Evolutionary conservation across 2,329 filamentous ascomycete species (phyloP), one percentile per base, ranked within the genome.

Genomic region (Beauveria sp.): DNA sequence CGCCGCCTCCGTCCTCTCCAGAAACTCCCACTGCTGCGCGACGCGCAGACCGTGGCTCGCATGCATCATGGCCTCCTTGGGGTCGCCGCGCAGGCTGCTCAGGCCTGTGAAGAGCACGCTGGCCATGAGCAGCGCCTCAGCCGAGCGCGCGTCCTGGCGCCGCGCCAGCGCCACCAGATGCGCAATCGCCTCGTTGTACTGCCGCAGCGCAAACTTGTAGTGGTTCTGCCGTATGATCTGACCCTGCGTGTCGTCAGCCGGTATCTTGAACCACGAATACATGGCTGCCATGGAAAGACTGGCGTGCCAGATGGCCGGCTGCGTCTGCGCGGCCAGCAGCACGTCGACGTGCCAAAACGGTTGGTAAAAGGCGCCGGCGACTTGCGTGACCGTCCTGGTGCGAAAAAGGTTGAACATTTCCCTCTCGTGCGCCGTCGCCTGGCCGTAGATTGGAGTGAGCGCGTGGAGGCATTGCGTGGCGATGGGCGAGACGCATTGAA

Each of bases 291-390:
- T 60, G 45, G 61, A 42, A 9, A 62, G 46, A 18, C 61, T 62
- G 26, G 61, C 61, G n/a, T 62, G 61, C 61, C 61, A 62, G 18
- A 62, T 58, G 24, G 61, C 61, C 5, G 61, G 61, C 18, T 62
- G 54, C 20, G 55, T 46, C 46, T 62, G 61, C n/a, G 61, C 55
- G 20, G 61, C 61, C 10, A 51, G 24, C 7, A 62, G 48, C 10
- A 62, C 53, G 22, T 62, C 61, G 5, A 62, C 61, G 48, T 56
- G 54, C 61, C 61, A 62, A n/a, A 62, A 62, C 5, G 61, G 55
- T 12, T 58, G 61, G 16, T 62, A 56, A 22, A 62, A 62, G 5
- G 61, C 53, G 9, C 61, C 61, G 12, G 61, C 54, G 26, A 62
- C 61, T 14, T 55, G 53, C n/a, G 48, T 52, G 14, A 58, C 61